Evolutionary conservation across 1,139 yeast genomes (phyloP).

Genomic region (Saccharomycopsis crataegensis): DNA sequence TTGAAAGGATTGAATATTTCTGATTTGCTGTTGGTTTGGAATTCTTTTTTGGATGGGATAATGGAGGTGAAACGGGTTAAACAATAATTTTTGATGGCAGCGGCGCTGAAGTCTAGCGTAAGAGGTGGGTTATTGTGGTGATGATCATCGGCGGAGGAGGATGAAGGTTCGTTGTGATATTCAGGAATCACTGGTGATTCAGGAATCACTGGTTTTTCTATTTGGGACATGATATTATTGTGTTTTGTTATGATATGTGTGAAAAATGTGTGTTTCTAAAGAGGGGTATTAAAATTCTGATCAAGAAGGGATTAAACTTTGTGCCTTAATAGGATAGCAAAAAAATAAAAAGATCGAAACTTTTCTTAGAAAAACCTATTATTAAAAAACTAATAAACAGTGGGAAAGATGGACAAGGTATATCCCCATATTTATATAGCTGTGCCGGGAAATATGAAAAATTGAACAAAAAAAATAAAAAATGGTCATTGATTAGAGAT

Average conservation of each 20-base stretch:
- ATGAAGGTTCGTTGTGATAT: not conserved
- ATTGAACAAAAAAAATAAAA: not conserved
- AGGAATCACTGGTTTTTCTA: not conserved
- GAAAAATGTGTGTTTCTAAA: no score
- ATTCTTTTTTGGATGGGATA: conserved; percentile 3
- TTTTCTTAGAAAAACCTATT: no score
- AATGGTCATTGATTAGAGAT: no score
- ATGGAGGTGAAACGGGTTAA: conserved; percentile 8
- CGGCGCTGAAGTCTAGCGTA: not conserved
- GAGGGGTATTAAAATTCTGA: no score
- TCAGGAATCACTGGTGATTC: not conserved
- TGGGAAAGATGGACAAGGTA: no score
- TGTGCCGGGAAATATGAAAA: not conserved
- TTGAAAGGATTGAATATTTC: conserved; percentile 42
- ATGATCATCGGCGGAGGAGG: not conserved
- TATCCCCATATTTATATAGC: not conserved
- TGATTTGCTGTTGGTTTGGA: not conserved
- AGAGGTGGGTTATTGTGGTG: not conserved
- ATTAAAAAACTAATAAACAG: no score
- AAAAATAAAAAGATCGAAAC: no score
- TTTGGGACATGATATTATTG: not conserved
- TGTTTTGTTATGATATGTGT: no score
- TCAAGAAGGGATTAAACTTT: no score
- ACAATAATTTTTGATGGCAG: conserved; percentile 6
- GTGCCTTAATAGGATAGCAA: not conserved